Evolutionary conservation across 371 early-diverging fungal genomes (phyloP), one percentile per base, ranked within the genome.

Genomic region (Capillidium heterosporum): DNA sequence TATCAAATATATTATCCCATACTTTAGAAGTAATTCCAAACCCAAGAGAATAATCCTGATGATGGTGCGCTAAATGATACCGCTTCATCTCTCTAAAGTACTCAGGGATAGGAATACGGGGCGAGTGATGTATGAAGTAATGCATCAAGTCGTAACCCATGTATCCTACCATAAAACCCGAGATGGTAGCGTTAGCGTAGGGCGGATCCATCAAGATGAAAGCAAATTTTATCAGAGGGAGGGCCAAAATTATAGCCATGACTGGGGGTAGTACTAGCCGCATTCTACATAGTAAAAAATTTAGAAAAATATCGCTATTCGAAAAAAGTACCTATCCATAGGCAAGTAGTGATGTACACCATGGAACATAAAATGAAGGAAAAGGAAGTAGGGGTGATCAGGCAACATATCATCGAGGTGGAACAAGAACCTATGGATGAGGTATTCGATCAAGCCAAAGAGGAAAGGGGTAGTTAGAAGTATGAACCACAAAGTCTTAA

Each of bases 261-360:
- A 79, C 89, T n/a, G 96, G 96, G 8, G 96, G 96, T 89, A 95
- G 88, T 7, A 95, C 96, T 32, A 95, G 73, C 4, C 96, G 82
- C 70, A 89, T 62, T 57, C 86, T 87, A 35, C 13, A 35, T 7
- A 35, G 4, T 35, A 35, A 35, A 13, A 7, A 7, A 35, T 4
- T 35, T 7, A 35, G 13, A 35, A 35, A 13, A 7, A 35, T 13
- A 35, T 7, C 13, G 13, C 13, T n/a, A n/a, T n/a, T n/a, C n/a
- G n/a, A 13, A 7, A 35, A 35, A 13, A 35, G 13, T 35, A 35
- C 35, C 35, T 35, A 64, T 95, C 95, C 92, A 94, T 94, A 1
- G 95, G 95, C 53, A 95, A 63, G 65, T 80, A 92, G 69, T 95
- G 95, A 70, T 95, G 95, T 31, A 95, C 83, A 35, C 95, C 95